Percentiles rank a stretch among this genome's conserved stretches.
phyloP scores from a whole-genome alignment of 2,329 filamentous ascomycete species.

The Mariannaea elegans region DNA sequence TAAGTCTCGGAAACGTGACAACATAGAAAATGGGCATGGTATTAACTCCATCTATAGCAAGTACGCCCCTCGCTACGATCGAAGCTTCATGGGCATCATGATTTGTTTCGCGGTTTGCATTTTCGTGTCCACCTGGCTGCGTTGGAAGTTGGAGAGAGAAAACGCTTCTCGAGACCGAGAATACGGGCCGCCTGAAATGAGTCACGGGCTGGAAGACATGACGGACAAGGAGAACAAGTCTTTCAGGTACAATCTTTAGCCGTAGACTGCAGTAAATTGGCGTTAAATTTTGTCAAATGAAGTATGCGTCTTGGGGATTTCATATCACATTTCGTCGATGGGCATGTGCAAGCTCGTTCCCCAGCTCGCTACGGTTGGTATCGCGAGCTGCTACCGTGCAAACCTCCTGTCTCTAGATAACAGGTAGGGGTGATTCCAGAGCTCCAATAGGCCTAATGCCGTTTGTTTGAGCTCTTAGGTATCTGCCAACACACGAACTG shows the following conservation, averaged over 20 bases:
- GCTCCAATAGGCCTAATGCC: too few species aligned
- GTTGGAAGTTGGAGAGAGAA: conserved; percentile 38
- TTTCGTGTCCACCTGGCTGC: conserved; percentile 40
- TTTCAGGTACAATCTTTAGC: conserved; percentile 27
- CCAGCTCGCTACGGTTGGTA: too few species aligned
- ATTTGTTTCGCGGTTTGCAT: conserved; percentile 45
- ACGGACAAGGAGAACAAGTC: conserved; percentile 44
- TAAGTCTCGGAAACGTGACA: conserved; percentile 19
- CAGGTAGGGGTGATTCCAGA: too few species aligned
- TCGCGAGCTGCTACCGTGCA: too few species aligned
- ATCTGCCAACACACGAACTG: too few species aligned
- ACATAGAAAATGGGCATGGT: neutral
- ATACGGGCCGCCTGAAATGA: conserved; percentile 43
- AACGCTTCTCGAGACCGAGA: conserved; percentile 42
- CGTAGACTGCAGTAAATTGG: too few species aligned
- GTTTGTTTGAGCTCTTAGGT: too few species aligned
- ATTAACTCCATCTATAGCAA: conserved; percentile 15
- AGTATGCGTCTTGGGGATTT: too few species aligned
- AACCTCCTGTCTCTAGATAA: too few species aligned
- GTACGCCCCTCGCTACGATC: conserved; percentile 44
- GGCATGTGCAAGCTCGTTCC: too few species aligned
- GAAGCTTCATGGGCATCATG: conserved; percentile 43
- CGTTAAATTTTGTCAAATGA: too few species aligned
- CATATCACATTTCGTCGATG: too few species aligned
- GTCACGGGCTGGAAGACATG: conserved; percentile 50